Conservation (phyloP, 1,139 yeast species). For the Starmera stellimalicola region DNA sequence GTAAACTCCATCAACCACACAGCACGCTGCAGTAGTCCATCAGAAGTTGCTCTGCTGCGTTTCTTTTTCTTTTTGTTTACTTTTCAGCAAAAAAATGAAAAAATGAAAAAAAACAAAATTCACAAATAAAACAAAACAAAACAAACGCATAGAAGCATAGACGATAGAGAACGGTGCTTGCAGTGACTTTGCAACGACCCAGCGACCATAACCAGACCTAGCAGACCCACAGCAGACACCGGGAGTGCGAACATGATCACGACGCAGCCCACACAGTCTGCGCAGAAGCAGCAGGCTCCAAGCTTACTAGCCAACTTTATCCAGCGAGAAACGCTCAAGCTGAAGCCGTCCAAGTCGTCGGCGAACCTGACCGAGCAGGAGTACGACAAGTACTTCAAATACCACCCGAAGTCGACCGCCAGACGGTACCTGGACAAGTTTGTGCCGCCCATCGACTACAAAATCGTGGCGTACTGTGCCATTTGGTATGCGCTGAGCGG, state of each 20-base stretch:
- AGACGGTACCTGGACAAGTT: constrained; percentile 2
- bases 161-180: no score
- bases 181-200: no score
- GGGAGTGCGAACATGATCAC: not conserved
- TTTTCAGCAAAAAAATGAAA: no score
- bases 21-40: no score
- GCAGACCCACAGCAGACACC: not conserved
- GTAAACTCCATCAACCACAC: no score
- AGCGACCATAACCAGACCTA: no score
- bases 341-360: constrained; percentile 20
- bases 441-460: constrained; percentile 20
- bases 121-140: not conserved
- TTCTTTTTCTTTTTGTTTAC: no score
- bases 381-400: constrained; percentile 15
- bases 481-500: constrained; percentile 81
- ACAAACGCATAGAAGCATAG: no score
- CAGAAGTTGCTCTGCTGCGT: no score
- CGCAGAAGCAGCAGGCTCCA: not conserved
- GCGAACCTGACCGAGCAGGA: constrained; percentile 12
- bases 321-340: constrained; percentile 5
- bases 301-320: not conserved
- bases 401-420: constrained; percentile 3
- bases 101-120: not conserved
- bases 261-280: not conserved
- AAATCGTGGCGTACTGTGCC: constrained; percentile 42